Evolutionary conservation across 768 basidiomycete genomes (phyloP), one percentile per base, ranked within the genome.

Genomic region (Rhizopogon vulgaris): DNA sequence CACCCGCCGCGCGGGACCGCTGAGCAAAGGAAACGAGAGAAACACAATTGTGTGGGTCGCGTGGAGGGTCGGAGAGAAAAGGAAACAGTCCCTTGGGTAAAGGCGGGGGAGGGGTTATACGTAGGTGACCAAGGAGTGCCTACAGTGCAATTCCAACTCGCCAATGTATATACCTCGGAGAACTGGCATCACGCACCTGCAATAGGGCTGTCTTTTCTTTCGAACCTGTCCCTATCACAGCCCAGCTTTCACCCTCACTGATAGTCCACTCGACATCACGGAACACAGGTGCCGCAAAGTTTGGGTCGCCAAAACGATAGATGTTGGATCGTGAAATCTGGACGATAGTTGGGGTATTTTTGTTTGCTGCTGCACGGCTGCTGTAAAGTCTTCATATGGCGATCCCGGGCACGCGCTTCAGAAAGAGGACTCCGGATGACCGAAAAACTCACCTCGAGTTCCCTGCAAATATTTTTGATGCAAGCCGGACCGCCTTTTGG

Each of bases 61-160:
- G 59, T 17, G 62, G 50, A 22, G 69, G 56, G 18, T 68, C 59
- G 1, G 75, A 70, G 25, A 92, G 73, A 58, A 84, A 84, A 0
- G 93, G 93, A 61, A 87, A 94, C n/a, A 90, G 72, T 1, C 92
- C 90, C 1, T 75, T 74, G 14, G 83, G 80, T 17, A 80, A 76
- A 1, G 76, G 74, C 1, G 80, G 76, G 1, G 77, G 67, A 0
- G 90, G 87, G 18, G 79, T 69, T 27, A 94, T 77, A 1, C 89
- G 78, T 27, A 84, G 77, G 52, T 88, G 80, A 2, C 88, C 88
- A 8, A 84, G 71, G 12, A 94, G 73, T 10, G 82, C 79, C 88
- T 84, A 53, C 6, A 28, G 43, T 12, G 3, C 8, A 14, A 2
- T 17, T 39, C 17, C 1, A 32, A 45, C 14, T 41, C n/a, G 43